Evolutionary conservation across 176 grass and related monocot genomes (phyloP), one percentile per base, ranked within the genome.

Genomic region (Carex parvula): DNA sequence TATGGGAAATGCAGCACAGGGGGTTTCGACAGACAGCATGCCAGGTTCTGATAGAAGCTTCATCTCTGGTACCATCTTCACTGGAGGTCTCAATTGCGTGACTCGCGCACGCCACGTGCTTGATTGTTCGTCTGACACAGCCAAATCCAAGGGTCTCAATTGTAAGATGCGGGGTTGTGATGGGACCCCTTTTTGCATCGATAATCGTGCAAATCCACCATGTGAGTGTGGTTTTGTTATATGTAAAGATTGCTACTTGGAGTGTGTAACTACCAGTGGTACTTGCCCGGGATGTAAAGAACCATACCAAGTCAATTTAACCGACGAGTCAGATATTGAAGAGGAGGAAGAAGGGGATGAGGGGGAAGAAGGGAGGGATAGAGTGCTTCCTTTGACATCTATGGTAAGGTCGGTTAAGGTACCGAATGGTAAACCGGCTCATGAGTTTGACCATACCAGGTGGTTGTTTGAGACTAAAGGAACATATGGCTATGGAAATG

Each of bases 401-500:
- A 90, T 99, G 77, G 87, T 99, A 59, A 87, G 91, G 63, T 99
- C 96, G 11, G 70, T 92, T 72, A 99, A 99, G 82, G 15, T 90
- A 8, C 86, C 92, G 6, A 85, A 11, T 39, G 6, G 24, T 79
- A 92, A 92, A 80, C 89, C 89, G 1, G 87, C 83, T 8, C 37
- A 39, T 39, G 96, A 99, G 5, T 99, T 99, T 70, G 96, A 99
- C 71, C 96, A 99, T 54, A 84, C 89, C 6, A 78, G 93, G 9
- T 99, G 96, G 96, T 89, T 99, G 30, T 99, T 95, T 75, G 96
- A 99, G 93, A 99, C 96, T 4, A 99, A 99, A 76, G 96, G 96
- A 11, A 99, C 96, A 12, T 99, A 99, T 18, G 93, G 96, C 8
- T 99, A 99, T 53, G 96, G 96, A 18, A 99, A 95, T 46, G 96